Percentiles rank a stretch among this genome's conserved stretches.
These are phyloP conservation scores for Apiospora rasikravindrae DNA, from an alignment of 2,329 filamentous ascomycete genomes.

Conservation along the genomic window DNA sequence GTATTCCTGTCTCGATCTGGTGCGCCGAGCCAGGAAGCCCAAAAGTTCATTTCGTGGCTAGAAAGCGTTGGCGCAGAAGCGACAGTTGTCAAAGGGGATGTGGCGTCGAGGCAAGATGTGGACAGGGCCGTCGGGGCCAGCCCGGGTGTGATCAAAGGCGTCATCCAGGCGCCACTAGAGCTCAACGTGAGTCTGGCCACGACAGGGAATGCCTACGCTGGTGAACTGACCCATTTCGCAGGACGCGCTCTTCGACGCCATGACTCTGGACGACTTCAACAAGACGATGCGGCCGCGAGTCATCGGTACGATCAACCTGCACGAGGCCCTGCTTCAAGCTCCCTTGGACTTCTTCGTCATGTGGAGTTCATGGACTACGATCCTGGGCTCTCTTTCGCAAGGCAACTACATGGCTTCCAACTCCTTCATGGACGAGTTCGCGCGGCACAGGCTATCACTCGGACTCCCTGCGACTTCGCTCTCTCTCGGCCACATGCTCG, in stretches of 20 bases:
- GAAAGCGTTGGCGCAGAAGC: too few relatives aligned
- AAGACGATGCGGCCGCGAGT: slow-evolving; percentile 23
- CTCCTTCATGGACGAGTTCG: slow-evolving; percentile 20
- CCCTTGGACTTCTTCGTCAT: slow-evolving; percentile 45
- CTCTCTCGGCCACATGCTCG: slow-evolving; percentile 16
- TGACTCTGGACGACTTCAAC: too few relatives aligned
- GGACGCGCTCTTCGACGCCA: too few relatives aligned
- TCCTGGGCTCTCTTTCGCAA: slow-evolving; percentile 37
- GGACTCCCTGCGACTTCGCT: slow-evolving; percentile 21
- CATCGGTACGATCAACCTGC: slow-evolving; percentile 30
- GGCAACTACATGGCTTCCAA: slow-evolving; percentile 22
- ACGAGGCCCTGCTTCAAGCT: slow-evolving; percentile 22
- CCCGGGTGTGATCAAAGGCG: too few relatives aligned
- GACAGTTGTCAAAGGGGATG: too few relatives aligned
- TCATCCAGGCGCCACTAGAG: too few relatives aligned
- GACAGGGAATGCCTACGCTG: too few relatives aligned
- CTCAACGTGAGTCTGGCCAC: too few relatives aligned
- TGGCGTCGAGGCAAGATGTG: background rate
- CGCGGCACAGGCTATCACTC: background rate
- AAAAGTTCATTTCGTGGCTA: too few relatives aligned
- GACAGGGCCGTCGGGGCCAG: background rate
- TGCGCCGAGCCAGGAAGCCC: too few relatives aligned
- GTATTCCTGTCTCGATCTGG: slow-evolving; percentile 22
- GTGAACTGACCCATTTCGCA: too few relatives aligned
- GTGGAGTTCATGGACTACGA: slow-evolving; percentile 44